Evolutionary conservation across 306 rosid genomes (phyloP).

Genomic region (Echinosophora koreensis): DNA sequence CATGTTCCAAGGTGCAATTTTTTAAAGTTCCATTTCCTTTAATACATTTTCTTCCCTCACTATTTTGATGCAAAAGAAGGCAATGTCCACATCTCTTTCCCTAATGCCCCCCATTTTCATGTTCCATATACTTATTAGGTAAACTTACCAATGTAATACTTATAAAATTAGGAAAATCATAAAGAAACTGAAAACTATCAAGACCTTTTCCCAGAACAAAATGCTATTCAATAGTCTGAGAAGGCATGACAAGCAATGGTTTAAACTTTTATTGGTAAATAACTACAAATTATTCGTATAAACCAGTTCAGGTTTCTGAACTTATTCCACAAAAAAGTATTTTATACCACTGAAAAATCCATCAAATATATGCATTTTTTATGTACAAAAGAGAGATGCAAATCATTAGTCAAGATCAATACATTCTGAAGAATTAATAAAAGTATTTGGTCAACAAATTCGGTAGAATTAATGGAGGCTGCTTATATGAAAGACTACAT

Average conservation of each 20-base stretch:
- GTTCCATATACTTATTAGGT: constrained; percentile 13
- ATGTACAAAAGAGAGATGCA: background rate
- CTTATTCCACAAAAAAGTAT: constrained; percentile 9
- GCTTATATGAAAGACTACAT: background rate
- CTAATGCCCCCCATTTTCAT: constrained; percentile 30
- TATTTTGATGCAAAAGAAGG: constrained; percentile 23
- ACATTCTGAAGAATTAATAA: background rate
- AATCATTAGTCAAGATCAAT: constrained; percentile 11
- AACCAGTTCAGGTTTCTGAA: constrained; percentile 14
- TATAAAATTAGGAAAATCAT: constrained; percentile 11
- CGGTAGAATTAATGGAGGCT: background rate
- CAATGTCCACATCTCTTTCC: background rate
- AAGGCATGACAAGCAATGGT: background rate
- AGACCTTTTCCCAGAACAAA: constrained; percentile 9
- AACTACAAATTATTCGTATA: background rate
- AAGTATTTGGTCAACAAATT: constrained; percentile 3
- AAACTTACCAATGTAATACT: background rate
- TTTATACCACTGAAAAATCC: background rate
- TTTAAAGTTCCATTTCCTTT: constrained; percentile 5
- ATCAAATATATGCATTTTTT: constrained; percentile 10
- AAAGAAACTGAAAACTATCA: constrained; percentile 12
- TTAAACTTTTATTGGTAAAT: background rate
- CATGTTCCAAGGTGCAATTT: constrained; percentile 24
- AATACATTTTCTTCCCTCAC: constrained; percentile 25
- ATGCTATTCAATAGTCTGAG: background rate